These are phyloP conservation scores for Colletotrichum sidae DNA, from an alignment of 2,329 filamentous ascomycete species.

Conservation along the genomic window DNA sequence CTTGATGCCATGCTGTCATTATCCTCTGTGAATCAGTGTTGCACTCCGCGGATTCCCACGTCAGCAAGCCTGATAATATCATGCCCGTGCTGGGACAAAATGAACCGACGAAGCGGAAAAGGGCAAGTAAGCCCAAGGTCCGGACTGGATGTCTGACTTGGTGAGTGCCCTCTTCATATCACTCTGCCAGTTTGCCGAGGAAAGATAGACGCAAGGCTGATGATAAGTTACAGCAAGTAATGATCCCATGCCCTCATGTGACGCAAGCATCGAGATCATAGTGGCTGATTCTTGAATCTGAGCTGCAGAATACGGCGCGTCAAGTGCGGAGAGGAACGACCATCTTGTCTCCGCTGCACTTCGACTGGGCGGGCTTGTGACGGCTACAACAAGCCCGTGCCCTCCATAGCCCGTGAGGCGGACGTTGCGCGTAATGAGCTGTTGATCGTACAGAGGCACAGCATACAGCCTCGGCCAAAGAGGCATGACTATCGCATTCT, in stretches of 20 bases:
- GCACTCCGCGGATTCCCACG: too few species aligned
- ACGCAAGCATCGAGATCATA: background rate
- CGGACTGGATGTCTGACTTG: conserved; percentile 54
- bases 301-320: conserved; percentile 48
- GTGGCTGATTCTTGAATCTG: background rate
- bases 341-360: conserved; percentile 48
- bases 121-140: conserved; percentile 53
- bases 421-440: background rate
- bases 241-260: too few species aligned
- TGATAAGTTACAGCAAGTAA: background rate
- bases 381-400: conserved; percentile 45
- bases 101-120: conserved; percentile 40
- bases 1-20: too few species aligned
- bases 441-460: conserved; percentile 5
- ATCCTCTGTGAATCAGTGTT: too few species aligned
- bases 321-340: conserved; percentile 51
- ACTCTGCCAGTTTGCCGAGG: background rate
- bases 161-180: conserved; percentile 41
- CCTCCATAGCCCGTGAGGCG: conserved; percentile 4
- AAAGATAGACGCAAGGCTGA: background rate
- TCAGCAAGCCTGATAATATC: background rate
- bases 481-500: conserved; percentile 33
- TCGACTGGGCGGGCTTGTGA: conserved; percentile 50
- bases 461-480: conserved; percentile 3
- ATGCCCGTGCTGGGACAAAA: background rate